Evolutionary conservation across 768 basidiomycete genomes (phyloP).

Genomic region (Suillus subluteus): DNA sequence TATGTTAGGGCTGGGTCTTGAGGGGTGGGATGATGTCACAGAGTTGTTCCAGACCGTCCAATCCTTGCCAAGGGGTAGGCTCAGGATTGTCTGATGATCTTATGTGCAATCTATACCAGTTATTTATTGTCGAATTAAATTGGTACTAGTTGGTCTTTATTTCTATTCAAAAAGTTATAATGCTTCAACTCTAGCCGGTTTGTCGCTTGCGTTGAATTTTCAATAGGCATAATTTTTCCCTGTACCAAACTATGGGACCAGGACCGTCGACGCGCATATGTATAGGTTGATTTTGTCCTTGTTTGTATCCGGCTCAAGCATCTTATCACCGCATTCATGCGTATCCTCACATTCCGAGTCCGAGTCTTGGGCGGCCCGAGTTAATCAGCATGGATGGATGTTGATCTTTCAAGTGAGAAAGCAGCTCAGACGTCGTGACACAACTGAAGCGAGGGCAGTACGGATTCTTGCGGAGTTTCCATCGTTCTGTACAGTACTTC

Average conservation of each 20-base stretch:
- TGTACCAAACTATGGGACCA: neutral
- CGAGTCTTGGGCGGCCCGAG: neutral
- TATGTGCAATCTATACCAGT: neutral
- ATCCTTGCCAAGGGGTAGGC: neutral
- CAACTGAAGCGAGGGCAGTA: neutral
- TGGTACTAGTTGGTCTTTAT: neutral
- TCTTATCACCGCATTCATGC: neutral
- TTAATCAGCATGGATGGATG: neutral
- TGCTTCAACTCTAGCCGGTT: neutral
- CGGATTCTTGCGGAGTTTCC: neutral
- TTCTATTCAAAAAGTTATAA: neutral
- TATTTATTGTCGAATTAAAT: neutral
- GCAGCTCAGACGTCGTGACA: neutral
- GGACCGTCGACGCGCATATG: neutral
- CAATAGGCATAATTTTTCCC: too few relatives aligned
- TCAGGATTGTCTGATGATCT: neutral
- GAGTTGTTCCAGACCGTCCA: neutral
- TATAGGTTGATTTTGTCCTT: too few relatives aligned
- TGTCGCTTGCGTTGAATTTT: neutral
- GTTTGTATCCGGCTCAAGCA: neutral
- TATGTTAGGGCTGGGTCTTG: neutral
- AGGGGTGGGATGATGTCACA: neutral
- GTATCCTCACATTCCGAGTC: neutral
- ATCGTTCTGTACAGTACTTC: neutral
- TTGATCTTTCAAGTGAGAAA: neutral